These are phyloP conservation scores for Amphibolis antarctica DNA, from an alignment of 106 monocot species.

Conservation along the genomic window DNA sequence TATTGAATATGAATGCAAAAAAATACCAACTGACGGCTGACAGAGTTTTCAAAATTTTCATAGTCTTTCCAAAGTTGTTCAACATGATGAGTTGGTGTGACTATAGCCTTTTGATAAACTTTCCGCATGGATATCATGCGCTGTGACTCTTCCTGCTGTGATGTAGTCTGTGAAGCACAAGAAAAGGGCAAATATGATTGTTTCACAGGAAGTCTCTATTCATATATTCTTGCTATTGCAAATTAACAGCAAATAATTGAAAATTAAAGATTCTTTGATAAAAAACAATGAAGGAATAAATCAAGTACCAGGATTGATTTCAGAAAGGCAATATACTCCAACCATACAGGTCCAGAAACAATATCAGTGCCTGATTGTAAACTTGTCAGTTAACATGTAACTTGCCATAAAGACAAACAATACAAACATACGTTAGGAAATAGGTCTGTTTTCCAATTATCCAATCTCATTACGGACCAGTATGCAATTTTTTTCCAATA, in stretches of 20 bases:
- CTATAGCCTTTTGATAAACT: constrained; percentile 78
- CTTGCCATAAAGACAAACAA: too few relatives aligned
- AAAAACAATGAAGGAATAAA: background rate
- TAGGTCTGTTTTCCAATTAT: too few relatives aligned
- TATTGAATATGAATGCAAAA: too few relatives aligned
- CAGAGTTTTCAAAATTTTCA: constrained; percentile 95
- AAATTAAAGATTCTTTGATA: too few relatives aligned
- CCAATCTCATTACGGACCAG: too few relatives aligned
- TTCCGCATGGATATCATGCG: constrained; percentile 85
- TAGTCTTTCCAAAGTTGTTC: constrained; percentile 99
- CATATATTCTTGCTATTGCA: background rate
- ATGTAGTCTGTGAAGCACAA: constrained; percentile 33
- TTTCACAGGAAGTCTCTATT: background rate
- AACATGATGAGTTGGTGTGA: constrained; percentile 84
- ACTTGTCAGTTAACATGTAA: background rate
- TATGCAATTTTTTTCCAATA: too few relatives aligned
- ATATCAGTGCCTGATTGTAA: constrained; percentile 61
- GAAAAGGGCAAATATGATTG: background rate
- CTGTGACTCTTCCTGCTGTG: constrained; percentile 84
- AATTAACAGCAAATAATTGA: background rate
- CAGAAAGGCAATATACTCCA: constrained; percentile 90
- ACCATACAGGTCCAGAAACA: constrained; percentile 86
- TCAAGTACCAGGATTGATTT: constrained; percentile 75
- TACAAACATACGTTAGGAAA: too few relatives aligned
- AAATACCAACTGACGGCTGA: constrained; percentile 78